Percentiles rank a stretch among this genome's conserved stretches.
Evolutionary conservation across 1,284 basidiomycete genomes (phyloP).

Genomic region (Ceratobasidium papillatum): DNA sequence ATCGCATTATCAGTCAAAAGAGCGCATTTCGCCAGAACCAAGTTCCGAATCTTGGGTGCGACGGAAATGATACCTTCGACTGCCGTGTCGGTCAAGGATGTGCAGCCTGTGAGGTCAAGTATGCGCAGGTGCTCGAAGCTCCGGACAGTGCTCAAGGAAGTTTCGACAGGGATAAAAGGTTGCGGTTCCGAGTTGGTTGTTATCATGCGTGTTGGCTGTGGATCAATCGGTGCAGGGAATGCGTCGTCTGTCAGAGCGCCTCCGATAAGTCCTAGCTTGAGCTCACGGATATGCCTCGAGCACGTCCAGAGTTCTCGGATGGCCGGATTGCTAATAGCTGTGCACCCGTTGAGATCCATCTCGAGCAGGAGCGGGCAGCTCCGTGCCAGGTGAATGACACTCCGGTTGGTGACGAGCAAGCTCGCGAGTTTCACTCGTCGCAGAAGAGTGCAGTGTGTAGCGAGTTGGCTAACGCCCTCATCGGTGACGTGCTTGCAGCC

Average conservation of each 20-base stretch:
- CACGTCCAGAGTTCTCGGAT: constrained; percentile 87
- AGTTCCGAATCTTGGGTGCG: constrained; percentile 89
- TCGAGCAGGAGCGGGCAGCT: constrained; percentile 90
- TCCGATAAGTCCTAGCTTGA: constrained; percentile 83
- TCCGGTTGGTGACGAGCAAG: constrained; percentile 81
- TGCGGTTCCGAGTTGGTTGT: constrained; percentile 51
- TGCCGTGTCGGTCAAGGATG: constrained; percentile 84
- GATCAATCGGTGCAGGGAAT: constrained; percentile 73
- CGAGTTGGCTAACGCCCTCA: constrained; percentile 78
- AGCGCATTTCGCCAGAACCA: constrained; percentile 92
- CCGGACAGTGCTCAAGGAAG: constrained; percentile 69
- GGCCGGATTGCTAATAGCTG: constrained; percentile 77
- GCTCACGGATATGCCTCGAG: constrained; percentile 86
- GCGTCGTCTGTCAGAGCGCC: constrained; percentile 79
- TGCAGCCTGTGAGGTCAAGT: constrained; percentile 89
- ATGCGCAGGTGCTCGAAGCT: constrained; percentile 85
- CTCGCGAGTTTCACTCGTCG: constrained; percentile 89
- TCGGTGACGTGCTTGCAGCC: constrained; percentile 87
- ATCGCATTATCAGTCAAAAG: constrained; percentile 87
- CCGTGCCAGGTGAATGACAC: constrained; percentile 81
- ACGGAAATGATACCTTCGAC: constrained; percentile 89
- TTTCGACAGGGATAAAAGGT: constrained; percentile 10
- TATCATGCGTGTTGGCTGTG: constrained; percentile 8
- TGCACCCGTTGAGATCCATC: constrained; percentile 90
- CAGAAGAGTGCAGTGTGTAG: constrained; percentile 76